Base-by-base conservation (phyloP, 1,284 basidiomycete genomes). In the Apiotrichum brassicae region DNA sequence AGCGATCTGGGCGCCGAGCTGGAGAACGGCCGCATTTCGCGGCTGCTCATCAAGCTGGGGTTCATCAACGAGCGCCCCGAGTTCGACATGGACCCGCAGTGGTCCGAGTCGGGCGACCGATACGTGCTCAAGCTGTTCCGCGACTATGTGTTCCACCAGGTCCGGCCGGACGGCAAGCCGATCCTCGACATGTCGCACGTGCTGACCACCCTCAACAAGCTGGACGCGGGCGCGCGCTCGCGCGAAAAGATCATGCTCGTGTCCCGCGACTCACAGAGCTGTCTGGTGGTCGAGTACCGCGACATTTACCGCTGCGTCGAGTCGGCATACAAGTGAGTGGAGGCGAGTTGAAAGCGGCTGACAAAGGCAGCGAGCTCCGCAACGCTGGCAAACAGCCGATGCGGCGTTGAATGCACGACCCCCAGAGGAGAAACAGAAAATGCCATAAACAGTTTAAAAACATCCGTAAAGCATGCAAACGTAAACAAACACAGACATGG, bases 51-150 rank as follows among this genome's bases (percentile, higher is more conserved):
- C 75, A 98, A 98, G 75, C 86, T 99, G 62, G 89, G 90, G 1
- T 97, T 97, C 72, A 97, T 99, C 76, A 97, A 97, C 71, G 95
- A 99, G 70, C 81, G 95, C 16, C 94, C 94, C 11, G 94, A 97
- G 87, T 94, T 97, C 64, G 89, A 94, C 44, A 84, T 88, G 46
- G 94, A 97, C 66, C 82, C 89, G 2, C 81, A 92, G 11, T 98
- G 94, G 94, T 92, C 92, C 8, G 95, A 98, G 70, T 97, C 94
- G 2, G 95, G 95, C 13, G 95, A 99, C 67, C 80, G 93, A 36
- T 98, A 99, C 70, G 90, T 98, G 63, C 81, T 98, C 77, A 97
- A 95, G 77, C 81, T 99, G 43, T 98, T 99, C 80, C 82, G 95
- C 24, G 95, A 99, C 74, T 93, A 90, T 65, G 92, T 98, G 37